Evolutionary conservation across 225 moss, liverwort and hornwort genomes (phyloP).

Genomic region (Pseudoscleropodium purum): DNA sequence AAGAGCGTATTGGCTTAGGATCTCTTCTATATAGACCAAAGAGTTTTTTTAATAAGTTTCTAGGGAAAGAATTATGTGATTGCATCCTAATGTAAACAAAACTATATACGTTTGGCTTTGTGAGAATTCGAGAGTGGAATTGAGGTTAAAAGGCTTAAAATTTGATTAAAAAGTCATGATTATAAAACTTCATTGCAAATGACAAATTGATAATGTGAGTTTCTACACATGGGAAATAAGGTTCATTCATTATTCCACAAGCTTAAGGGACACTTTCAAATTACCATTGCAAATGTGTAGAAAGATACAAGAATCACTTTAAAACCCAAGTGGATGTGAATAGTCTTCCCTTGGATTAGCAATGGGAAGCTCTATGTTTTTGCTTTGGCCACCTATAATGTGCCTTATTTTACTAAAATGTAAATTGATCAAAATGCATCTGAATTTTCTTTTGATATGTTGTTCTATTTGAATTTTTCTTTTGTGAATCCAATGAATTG

Average conservation of each 20-base stretch:
- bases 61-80: too few species aligned
- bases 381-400: neutral
- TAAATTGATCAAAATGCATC: neutral
- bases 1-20: too few species aligned
- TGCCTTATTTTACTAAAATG: neutral
- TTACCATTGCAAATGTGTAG: neutral
- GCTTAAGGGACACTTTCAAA: neutral
- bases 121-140: neutral
- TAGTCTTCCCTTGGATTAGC: neutral
- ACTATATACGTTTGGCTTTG: fast-evolving
- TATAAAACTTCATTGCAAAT: too few species aligned
- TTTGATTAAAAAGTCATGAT: too few species aligned
- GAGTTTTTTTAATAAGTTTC: too few species aligned
- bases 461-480: neutral
- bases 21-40: too few species aligned
- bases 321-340: too few species aligned
- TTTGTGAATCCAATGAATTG: neutral
- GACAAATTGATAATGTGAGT: too few species aligned
- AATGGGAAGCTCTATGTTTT: neutral
- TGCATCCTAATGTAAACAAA: too few species aligned
- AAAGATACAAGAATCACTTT: neutral
- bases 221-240: too few species aligned
- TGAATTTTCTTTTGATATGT: neutral
- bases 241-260: too few species aligned
- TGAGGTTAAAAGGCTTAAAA: neutral